phyloP scores from a whole-genome alignment of 495 filamentous ascomycete species.

The Podospora bellae-mahoneyi region DNA sequence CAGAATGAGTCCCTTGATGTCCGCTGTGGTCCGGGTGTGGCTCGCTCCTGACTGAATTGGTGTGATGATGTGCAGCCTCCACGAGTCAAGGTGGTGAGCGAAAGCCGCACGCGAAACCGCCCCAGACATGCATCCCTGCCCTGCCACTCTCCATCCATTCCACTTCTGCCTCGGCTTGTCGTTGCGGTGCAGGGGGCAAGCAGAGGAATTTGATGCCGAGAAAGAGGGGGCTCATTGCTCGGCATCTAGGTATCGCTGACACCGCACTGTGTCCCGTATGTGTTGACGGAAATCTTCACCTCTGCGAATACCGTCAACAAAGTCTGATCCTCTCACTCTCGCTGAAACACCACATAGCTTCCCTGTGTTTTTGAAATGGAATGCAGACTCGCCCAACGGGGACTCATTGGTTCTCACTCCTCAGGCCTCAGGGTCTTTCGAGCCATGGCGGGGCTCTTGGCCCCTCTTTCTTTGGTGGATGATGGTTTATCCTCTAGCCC shows the following conservation, averaged over 20 bases:
- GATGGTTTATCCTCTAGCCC: neutral
- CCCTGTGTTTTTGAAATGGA: neutral
- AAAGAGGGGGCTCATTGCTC: constrained; percentile 14
- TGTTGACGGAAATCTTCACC: constrained; percentile 12
- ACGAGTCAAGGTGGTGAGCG: constrained; percentile 34
- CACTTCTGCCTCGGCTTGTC: constrained; percentile 31
- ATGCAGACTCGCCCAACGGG: neutral
- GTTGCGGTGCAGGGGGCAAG: constrained; percentile 18
- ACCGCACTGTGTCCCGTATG: constrained; percentile 27
- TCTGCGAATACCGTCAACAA: constrained; percentile 8
- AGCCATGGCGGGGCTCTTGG: neutral
- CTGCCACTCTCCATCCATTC: constrained; percentile 1
- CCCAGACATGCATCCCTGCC: constrained; percentile 25
- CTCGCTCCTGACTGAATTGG: constrained; percentile 22
- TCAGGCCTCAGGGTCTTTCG: neutral
- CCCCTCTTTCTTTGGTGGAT: neutral
- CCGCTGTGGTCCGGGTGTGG: neutral
- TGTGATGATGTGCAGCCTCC: constrained; percentile 37
- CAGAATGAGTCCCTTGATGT: neutral
- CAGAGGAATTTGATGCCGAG: constrained; percentile 30
- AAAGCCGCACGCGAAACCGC: constrained; percentile 16
- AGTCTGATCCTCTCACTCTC: neutral
- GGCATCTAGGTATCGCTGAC: neutral
- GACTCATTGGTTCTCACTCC: neutral
- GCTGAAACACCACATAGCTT: neutral